Evolutionary conservation across 805 yeast species (phyloP).

Genomic region (Teunomyces cretensis): DNA sequence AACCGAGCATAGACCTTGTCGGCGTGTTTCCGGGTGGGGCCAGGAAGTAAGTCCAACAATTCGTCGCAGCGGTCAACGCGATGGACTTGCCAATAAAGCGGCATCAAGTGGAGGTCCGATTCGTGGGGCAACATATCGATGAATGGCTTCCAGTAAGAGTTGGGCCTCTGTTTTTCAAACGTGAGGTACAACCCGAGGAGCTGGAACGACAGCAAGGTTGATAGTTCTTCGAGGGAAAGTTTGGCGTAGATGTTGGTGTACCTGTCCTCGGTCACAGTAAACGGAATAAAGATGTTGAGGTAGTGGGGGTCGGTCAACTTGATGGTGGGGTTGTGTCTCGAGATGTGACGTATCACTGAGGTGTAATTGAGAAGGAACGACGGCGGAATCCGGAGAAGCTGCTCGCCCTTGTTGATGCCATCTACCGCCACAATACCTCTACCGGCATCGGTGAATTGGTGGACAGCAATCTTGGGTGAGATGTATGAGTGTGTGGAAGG

Average conservation of each 20-base stretch:
- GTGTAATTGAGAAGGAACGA: slow-evolving; percentile 58
- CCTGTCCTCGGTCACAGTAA: slow-evolving; percentile 16
- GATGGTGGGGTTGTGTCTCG: slow-evolving; percentile 42
- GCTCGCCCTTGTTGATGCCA: slow-evolving; percentile 39
- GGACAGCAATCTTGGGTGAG: slow-evolving; percentile 41
- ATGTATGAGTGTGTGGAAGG: slow-evolving; percentile 29
- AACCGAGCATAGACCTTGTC: slow-evolving; percentile 44
- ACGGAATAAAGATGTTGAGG: slow-evolving; percentile 24
- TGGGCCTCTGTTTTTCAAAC: slow-evolving; percentile 41
- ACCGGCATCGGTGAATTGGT: slow-evolving; percentile 49
- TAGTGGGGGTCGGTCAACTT: slow-evolving; percentile 22
- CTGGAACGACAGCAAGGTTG: slow-evolving; percentile 57
- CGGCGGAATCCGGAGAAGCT: slow-evolving; percentile 57
- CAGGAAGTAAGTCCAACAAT: slow-evolving; percentile 45
- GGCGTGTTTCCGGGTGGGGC: slow-evolving; percentile 39
- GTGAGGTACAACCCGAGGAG: slow-evolving; percentile 50
- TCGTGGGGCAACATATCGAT: slow-evolving; percentile 59
- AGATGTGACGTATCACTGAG: slow-evolving; percentile 43
- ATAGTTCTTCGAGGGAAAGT: slow-evolving; percentile 33
- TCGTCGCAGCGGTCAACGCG: slow-evolving; percentile 21
- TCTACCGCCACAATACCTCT: slow-evolving; percentile 56
- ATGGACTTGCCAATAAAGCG: slow-evolving; percentile 59
- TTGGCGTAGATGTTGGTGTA: slow-evolving; percentile 31
- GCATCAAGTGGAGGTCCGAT: slow-evolving; percentile 54
- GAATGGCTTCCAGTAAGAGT: slow-evolving; percentile 69